Conservation (phyloP, 305 asterid genomes). For the Solanum aculeatissimum region DNA sequence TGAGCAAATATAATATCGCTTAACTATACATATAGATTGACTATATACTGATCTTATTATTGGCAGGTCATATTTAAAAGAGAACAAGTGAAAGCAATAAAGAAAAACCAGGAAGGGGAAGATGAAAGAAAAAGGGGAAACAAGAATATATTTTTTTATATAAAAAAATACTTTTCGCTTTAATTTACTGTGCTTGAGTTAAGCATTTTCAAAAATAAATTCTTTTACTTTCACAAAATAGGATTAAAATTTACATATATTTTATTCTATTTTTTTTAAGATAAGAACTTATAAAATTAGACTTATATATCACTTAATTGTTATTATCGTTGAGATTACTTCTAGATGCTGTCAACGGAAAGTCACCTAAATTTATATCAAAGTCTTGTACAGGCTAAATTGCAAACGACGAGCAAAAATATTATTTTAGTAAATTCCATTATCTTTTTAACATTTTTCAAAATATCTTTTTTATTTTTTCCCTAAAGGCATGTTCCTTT, state of each 20-base stretch:
- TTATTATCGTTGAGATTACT: background rate
- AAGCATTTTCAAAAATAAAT: background rate
- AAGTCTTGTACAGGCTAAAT: background rate
- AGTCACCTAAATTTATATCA: background rate
- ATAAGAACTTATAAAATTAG: background rate
- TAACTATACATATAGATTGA: too few relatives aligned
- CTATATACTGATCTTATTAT: too few relatives aligned
- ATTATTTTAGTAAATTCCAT: background rate
- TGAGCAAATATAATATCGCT: too few relatives aligned
- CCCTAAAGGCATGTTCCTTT: background rate
- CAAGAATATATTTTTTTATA: too few relatives aligned
- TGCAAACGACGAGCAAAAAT: background rate
- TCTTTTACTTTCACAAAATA: background rate
- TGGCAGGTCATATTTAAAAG: too few relatives aligned
- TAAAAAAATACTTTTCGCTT: too few relatives aligned
- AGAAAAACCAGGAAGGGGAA: too few relatives aligned
- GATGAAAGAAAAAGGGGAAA: too few relatives aligned
- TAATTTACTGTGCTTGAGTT: too few relatives aligned
- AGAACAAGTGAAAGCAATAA: too few relatives aligned
- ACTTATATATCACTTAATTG: background rate
- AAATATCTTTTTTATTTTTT: background rate
- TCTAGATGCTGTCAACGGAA: background rate
- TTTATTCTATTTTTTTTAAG: background rate
- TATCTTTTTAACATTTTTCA: background rate
- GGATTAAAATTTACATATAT: fast-evolving